Percentiles rank a stretch among this genome's conserved stretches.
Conservation (phyloP, 306 rosid species). For the Castanea crenata region DNA sequence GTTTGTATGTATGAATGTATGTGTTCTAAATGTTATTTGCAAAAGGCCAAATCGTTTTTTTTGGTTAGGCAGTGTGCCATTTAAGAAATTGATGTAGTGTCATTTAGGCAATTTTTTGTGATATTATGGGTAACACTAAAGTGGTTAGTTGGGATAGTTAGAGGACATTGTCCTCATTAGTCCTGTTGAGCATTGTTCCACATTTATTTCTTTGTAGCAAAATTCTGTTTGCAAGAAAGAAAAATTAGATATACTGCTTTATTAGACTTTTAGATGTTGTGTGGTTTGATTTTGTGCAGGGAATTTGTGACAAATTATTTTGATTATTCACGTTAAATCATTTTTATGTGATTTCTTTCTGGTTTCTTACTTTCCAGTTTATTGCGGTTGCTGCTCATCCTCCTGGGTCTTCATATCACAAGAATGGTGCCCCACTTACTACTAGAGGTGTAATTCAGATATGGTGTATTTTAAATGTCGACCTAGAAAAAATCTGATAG, state of each 20-base stretch:
- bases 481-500: slow-evolving; percentile 33
- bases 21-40: no score
- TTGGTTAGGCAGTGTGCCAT: no score
- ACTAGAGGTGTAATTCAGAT: slow-evolving; percentile 91
- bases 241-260: neutral
- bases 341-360: slow-evolving; percentile 6
- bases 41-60: no score
- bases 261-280: neutral
- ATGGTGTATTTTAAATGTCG: slow-evolving; percentile 77
- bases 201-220: no score
- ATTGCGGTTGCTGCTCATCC: slow-evolving; percentile 92
- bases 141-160: no score
- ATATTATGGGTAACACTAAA: no score
- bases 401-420: slow-evolving; percentile 89
- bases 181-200: no score
- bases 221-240: neutral
- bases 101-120: no score
- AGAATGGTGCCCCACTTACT: slow-evolving; percentile 69
- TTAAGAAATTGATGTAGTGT: no score
- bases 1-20: no score
- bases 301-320: neutral
- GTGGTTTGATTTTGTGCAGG: neutral
- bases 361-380: slow-evolving; percentile 43
- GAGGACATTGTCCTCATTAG: no score
- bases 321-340: neutral